Percentiles rank a stretch among this genome's conserved stretches.
phyloP scores from a whole-genome alignment of 129 eudicot genomes.

The Centella asiatica region DNA sequence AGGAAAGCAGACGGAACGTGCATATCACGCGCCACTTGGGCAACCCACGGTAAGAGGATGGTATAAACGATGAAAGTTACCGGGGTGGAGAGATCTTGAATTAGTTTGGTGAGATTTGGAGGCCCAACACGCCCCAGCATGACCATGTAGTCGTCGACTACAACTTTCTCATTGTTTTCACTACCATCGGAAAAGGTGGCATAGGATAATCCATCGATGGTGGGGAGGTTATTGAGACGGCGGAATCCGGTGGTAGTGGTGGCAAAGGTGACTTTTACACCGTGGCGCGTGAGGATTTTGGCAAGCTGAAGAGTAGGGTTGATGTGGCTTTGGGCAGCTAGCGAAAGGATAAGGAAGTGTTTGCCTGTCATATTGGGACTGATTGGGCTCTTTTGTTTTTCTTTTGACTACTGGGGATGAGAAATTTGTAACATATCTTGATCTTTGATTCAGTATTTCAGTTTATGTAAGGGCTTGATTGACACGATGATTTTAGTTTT shows the following conservation, averaged over 20 bases:
- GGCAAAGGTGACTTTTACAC: conserved; percentile 37
- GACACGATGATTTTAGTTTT: no score
- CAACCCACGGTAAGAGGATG: conserved; percentile 41
- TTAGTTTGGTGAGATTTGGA: conserved; percentile 14
- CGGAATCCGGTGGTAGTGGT: conserved; percentile 28
- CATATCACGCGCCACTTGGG: conserved; percentile 45
- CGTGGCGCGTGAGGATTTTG: conserved; percentile 26
- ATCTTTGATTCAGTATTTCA: no score
- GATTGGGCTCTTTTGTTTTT: no score
- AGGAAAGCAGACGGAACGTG: conserved; percentile 50
- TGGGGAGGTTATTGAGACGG: conserved; percentile 19
- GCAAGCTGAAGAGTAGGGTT: conserved; percentile 55
- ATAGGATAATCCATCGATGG: conserved; percentile 4
- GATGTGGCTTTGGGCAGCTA: conserved; percentile 46
- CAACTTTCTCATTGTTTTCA: conserved; percentile 21
- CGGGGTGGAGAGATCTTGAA: conserved; percentile 6
- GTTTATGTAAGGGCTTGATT: no score
- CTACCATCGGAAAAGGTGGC: conserved; percentile 44
- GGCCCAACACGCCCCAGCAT: conserved; percentile 20
- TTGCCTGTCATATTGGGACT: conserved; percentile 11
- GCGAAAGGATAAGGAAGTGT: conserved; percentile 38
- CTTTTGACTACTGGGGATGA: no score
- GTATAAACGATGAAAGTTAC: conserved; percentile 33
- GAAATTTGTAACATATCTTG: no score
- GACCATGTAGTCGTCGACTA: conserved; percentile 9